Conservation (phyloP, 371 early-diverging fungal species). For the Parasitella parasitica region DNA sequence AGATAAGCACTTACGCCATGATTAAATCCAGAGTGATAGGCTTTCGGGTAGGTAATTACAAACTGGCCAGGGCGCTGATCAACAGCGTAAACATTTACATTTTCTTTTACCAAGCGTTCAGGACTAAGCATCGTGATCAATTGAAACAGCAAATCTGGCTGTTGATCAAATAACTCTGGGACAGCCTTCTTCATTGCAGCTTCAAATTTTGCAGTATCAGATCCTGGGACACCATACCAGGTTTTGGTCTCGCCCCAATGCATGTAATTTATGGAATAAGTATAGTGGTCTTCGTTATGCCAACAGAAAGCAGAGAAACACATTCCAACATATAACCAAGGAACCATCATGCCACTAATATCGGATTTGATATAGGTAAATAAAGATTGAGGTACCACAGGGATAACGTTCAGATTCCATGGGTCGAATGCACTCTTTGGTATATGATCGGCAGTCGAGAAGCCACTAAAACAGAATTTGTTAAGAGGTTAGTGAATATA, state of each 20-base stretch:
- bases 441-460: slow-evolving; percentile 20
- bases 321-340: slow-evolving; percentile 98
- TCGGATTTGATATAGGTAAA: slow-evolving; percentile 87
- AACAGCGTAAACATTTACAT: slow-evolving; percentile 75
- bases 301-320: slow-evolving; percentile 96
- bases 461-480: slow-evolving; percentile 18
- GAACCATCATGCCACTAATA: slow-evolving; percentile 94
- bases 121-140: slow-evolving; percentile 92
- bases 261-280: slow-evolving; percentile 94
- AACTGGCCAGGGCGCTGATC: slow-evolving; percentile 95
- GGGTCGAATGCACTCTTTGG: slow-evolving; percentile 53
- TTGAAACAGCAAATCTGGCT: slow-evolving; percentile 92
- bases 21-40: slow-evolving; percentile 96
- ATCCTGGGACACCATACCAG: slow-evolving; percentile 95
- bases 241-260: slow-evolving; percentile 97
- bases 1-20: slow-evolving; percentile 72
- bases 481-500: neutral
- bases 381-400: slow-evolving; percentile 76
- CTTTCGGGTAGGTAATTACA: slow-evolving; percentile 92
- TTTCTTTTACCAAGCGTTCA: slow-evolving; percentile 64
- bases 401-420: slow-evolving; percentile 91
- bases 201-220: slow-evolving; percentile 82
- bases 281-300: slow-evolving; percentile 97
- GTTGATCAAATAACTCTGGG: slow-evolving; percentile 87
- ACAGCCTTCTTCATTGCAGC: slow-evolving; percentile 75